Percentiles rank a stretch among this genome's conserved stretches.
Conservation (phyloP, 805 yeast genomes). For the Spathaspora passalidarum region DNA sequence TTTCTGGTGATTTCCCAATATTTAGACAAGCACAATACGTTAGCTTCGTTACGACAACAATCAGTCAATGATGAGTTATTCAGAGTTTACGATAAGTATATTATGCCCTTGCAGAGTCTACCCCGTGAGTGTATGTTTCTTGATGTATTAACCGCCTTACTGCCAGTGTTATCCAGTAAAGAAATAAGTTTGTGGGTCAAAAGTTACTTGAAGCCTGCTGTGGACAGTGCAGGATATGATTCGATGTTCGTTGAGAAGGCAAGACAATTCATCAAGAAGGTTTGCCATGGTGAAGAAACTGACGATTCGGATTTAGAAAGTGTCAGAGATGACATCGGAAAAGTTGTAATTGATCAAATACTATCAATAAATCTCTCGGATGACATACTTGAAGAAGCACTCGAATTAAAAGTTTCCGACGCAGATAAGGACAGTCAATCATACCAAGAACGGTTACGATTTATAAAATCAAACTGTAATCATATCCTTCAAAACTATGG, state of each 20-base stretch:
- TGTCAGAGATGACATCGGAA: constrained; percentile 19
- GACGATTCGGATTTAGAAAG: constrained; percentile 19
- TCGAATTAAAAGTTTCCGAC: constrained; percentile 14
- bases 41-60: constrained; percentile 24
- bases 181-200: constrained; percentile 48
- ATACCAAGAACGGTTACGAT: constrained; percentile 48
- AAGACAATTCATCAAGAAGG: constrained; percentile 22
- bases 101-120: constrained; percentile 25
- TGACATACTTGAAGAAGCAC: constrained; percentile 12
- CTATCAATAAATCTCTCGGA: constrained; percentile 22
- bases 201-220: constrained; percentile 46
- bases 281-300: constrained; percentile 14
- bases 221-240: constrained; percentile 57
- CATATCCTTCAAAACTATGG: constrained; percentile 42
- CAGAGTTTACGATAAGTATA: constrained; percentile 27
- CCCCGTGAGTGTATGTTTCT: constrained; percentile 37
- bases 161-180: constrained; percentile 26
- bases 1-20: constrained; percentile 14
- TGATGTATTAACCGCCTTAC: constrained; percentile 31
- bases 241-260: constrained; percentile 32
- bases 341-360: constrained; percentile 20
- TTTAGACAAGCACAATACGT: constrained; percentile 32
- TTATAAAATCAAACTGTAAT: constrained; percentile 43
- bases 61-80: constrained; percentile 34
- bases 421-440: constrained; percentile 27